Percentiles rank a stretch among this genome's conserved stretches.
Evolutionary conservation across 345 rosid genomes (phyloP).

Genomic region (Aegle marmelos): DNA sequence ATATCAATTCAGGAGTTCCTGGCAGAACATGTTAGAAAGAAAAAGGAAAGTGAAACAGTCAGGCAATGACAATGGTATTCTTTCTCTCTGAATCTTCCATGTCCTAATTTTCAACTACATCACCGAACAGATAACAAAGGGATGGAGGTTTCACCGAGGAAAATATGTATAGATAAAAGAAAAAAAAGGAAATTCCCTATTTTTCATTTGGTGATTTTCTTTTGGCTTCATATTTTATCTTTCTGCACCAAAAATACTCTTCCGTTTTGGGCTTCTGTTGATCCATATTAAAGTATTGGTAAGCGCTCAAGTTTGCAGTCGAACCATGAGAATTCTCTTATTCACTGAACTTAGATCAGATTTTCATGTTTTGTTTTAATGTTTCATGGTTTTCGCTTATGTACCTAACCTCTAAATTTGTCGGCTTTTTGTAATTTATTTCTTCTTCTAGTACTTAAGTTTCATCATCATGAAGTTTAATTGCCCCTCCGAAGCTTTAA

Average conservation of each 20-base stretch:
- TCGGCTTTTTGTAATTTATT: background rate
- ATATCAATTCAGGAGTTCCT: constrained; percentile 56
- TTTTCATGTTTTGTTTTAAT: background rate
- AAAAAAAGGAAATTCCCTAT: background rate
- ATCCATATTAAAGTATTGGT: background rate
- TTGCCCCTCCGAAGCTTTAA: background rate
- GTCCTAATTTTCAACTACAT: background rate
- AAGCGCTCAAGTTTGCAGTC: background rate
- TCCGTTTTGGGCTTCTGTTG: background rate
- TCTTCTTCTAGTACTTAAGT: background rate
- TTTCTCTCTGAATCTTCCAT: constrained; percentile 16
- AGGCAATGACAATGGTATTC: constrained; percentile 26
- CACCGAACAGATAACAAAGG: background rate
- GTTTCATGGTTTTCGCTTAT: background rate
- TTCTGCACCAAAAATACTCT: background rate
- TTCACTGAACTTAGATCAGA: background rate
- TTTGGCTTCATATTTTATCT: background rate
- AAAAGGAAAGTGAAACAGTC: constrained; percentile 34
- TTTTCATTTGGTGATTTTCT: background rate
- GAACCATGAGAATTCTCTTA: background rate
- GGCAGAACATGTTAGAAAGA: constrained; percentile 55
- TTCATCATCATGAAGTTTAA: background rate
- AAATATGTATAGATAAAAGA: background rate
- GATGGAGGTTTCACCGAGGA: background rate
- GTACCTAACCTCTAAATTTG: background rate